Base-by-base conservation (phyloP, 495 filamentous ascomycete species). In the Cladorrhinum samala region DNA sequence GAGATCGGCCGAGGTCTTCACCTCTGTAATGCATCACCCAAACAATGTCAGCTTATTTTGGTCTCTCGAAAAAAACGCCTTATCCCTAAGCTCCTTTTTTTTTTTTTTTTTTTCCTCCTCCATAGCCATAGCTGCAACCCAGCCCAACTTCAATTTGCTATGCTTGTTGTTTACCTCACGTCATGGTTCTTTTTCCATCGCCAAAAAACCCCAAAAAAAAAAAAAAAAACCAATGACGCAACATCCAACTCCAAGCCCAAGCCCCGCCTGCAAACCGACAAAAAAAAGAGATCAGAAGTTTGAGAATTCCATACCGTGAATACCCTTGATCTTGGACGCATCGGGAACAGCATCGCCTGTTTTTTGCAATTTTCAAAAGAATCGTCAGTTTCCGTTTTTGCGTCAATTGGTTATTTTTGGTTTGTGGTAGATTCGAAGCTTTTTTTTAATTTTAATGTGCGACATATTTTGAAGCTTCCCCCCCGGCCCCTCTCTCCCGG, bases 1-100 rank as follows among this genome's bases (percentile, higher is more conserved):
- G 47, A 99, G 87, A 74, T 99, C 93, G 11, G 82, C 77, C 60
- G 85, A 81, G 57, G 67, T 77, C 74, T 83, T 85, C 73, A 97
- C 83, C 61, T 97, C 92, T 98, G 67, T 75, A 55, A n/a, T 18
- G 9, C 16, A 37, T 44, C 25, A 27, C 19, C n/a, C 16, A 54
- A 33, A 17, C 17, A 24, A 47, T 37, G 59, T 65, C 51, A 69
- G 59, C 38, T 55, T 54, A 46, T 52, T 17, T 46, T 30, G 3
- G 8, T 39, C 11, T 19, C 23, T 19, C 43, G 11, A 23, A 21
- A n/a, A 21, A 47, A 24, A 43, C 42, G 24, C n/a, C n/a, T n/a
- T n/a, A n/a, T n/a, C n/a, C n/a, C n/a, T n/a, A n/a, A n/a, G n/a
- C n/a, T n/a, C n/a, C n/a, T n/a, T n/a, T n/a, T n/a, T n/a, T n/a